Conservation (phyloP, 2,329 filamentous ascomycete genomes). For the Arthrobotrys entomopaga region DNA sequence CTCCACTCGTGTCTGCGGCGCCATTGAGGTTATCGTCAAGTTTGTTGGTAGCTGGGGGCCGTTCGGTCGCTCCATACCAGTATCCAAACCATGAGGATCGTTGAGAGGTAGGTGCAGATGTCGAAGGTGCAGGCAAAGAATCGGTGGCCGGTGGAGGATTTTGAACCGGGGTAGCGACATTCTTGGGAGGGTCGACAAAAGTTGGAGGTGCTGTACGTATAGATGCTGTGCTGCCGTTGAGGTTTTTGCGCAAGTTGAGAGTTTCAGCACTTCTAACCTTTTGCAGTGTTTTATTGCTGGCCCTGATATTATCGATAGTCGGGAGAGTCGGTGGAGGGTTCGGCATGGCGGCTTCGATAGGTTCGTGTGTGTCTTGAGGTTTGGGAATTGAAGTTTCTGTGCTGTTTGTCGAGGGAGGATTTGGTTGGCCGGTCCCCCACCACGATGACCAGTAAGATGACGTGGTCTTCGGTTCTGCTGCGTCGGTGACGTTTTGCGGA, state of each 20-base stretch:
- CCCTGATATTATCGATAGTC: constrained; percentile 40
- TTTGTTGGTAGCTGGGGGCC: not conserved
- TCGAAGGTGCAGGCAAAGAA: not conserved
- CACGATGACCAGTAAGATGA: constrained; percentile 43
- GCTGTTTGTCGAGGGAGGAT: constrained; percentile 15
- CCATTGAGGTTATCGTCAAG: not conserved
- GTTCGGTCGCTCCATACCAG: constrained; percentile 37
- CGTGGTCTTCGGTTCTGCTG: constrained; percentile 30
- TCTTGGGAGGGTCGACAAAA: constrained; percentile 17
- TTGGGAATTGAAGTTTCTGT: constrained; percentile 2
- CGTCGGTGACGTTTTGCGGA: constrained; percentile 1
- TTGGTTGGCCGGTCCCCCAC: constrained; percentile 42
- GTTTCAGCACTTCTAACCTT: constrained; percentile 50
- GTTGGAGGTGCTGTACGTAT: constrained; percentile 44
- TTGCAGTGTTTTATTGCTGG: constrained; percentile 32
- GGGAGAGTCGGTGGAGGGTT: constrained; percentile 33
- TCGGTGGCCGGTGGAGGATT: not conserved
- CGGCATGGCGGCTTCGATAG: constrained; percentile 9
- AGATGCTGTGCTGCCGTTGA: constrained; percentile 39
- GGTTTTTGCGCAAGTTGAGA: constrained; percentile 20
- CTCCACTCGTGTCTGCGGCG: not conserved
- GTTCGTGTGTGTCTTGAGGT: constrained; percentile 2
- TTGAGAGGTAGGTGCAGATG: not conserved
- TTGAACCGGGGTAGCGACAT: constrained; percentile 11
- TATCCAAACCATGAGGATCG: constrained; percentile 49